Conservation (phyloP, 2,329 filamentous ascomycete species). For the Fonsecaea erecta region DNA sequence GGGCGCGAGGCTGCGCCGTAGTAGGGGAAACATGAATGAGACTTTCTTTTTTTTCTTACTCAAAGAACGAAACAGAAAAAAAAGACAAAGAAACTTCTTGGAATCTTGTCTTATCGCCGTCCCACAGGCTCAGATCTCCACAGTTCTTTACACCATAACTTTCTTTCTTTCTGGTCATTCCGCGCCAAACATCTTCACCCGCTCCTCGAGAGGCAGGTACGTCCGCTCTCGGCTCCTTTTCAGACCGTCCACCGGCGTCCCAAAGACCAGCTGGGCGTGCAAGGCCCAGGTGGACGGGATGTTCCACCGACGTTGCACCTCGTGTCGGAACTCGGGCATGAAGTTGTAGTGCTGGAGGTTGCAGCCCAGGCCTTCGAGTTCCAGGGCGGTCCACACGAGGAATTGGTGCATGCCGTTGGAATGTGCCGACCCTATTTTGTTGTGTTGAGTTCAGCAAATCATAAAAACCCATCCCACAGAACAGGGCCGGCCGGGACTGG, state of each 20-base stretch:
- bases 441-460: neutral
- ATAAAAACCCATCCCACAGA: no score
- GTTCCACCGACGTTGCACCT: slow-evolving; percentile 74
- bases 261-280: slow-evolving; percentile 83
- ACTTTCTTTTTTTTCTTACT: no score
- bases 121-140: neutral
- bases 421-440: slow-evolving; percentile 56
- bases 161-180: no score
- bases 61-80: no score
- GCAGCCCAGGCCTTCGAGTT: slow-evolving; percentile 80
- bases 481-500: no score
- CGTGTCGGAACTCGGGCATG: slow-evolving; percentile 59
- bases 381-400: slow-evolving; percentile 74
- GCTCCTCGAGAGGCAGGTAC: slow-evolving; percentile 20
- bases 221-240: slow-evolving; percentile 16
- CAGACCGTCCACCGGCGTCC: slow-evolving; percentile 41
- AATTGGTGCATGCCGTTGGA: slow-evolving; percentile 75
- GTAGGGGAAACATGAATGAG: no score
- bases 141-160: no score
- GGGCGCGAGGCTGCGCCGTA: no score
- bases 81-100: no score
- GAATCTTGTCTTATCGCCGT: neutral
- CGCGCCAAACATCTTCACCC: slow-evolving; percentile 21
- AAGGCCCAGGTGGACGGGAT: slow-evolving; percentile 75
- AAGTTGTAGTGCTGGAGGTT: slow-evolving; percentile 96